Evolutionary conservation across 1,284 basidiomycete genomes (phyloP).

Genomic region (Ceratobasidium sp.): DNA sequence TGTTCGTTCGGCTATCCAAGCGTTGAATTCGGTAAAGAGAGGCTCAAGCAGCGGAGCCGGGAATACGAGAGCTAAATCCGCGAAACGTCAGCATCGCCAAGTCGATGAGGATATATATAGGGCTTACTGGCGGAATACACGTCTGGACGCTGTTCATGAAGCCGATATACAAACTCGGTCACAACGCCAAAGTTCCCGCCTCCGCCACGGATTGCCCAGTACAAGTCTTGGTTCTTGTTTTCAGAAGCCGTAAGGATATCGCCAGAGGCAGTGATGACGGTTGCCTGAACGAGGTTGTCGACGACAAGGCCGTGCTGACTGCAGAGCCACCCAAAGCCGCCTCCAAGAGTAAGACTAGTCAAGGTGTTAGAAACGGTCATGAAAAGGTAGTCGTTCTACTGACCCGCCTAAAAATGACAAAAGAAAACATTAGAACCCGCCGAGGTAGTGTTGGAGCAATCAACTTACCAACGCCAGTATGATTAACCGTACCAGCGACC

Average conservation of each 20-base stretch:
- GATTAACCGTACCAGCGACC: constrained; percentile 21
- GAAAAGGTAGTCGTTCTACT: constrained; percentile 20
- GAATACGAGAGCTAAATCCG: constrained; percentile 28
- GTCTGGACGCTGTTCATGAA: constrained; percentile 43
- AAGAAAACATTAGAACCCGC: constrained; percentile 23
- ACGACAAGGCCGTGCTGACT: constrained; percentile 39
- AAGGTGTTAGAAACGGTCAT: neutral
- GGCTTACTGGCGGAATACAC: constrained; percentile 13
- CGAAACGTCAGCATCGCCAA: neutral
- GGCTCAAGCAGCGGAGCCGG: neutral
- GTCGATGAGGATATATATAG: neutral
- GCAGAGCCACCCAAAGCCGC: constrained; percentile 38
- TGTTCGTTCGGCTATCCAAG: constrained; percentile 31
- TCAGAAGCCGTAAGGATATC: constrained; percentile 44
- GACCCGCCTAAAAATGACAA: constrained; percentile 13
- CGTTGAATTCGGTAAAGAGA: constrained; percentile 33
- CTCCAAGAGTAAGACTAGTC: constrained; percentile 35
- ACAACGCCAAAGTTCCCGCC: constrained; percentile 47
- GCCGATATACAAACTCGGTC: constrained; percentile 44
- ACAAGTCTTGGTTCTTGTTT: constrained; percentile 32
- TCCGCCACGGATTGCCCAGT: constrained; percentile 46
- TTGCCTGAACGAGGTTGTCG: constrained; percentile 45
- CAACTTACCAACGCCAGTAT: constrained; percentile 25
- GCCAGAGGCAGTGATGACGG: constrained; percentile 37
- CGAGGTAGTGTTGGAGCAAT: too few species aligned